Evolutionary conservation across 2,329 filamentous ascomycete genomes (phyloP).

Genomic region (Fusarium pseudoanthophilum): DNA sequence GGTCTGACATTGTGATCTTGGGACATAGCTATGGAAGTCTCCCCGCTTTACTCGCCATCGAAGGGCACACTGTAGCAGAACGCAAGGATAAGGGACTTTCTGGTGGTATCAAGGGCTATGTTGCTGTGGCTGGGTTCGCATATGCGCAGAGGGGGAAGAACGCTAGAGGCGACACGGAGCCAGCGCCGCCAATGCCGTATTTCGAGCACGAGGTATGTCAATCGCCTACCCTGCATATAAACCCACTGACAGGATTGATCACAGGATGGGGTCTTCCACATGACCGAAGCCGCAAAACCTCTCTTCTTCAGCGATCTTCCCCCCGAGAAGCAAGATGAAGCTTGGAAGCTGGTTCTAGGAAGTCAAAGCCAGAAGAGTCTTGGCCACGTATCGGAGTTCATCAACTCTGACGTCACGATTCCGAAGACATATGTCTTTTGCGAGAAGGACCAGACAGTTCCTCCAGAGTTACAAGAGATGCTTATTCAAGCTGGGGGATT

Average conservation of each 20-base stretch:
- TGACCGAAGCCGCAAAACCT: neutral
- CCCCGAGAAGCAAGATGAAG: neutral
- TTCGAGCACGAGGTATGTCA: neutral
- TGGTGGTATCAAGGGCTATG: neutral
- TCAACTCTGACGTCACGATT: neutral
- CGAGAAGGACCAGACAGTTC: neutral
- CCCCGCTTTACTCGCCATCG: neutral
- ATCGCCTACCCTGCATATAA: accelerated
- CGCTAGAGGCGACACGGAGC: neutral
- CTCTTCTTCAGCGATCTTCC: neutral
- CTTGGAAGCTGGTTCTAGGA: neutral
- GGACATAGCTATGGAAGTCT: constrained; percentile 11
- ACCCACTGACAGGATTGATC: accelerated
- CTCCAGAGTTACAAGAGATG: neutral
- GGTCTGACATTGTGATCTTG: neutral
- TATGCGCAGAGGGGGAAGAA: neutral
- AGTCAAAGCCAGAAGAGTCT: neutral
- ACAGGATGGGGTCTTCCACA: neutral
- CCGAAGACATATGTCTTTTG: neutral
- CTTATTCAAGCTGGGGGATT: neutral
- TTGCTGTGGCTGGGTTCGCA: neutral
- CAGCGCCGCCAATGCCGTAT: neutral
- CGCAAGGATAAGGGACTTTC: accelerated
- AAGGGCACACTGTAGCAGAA: accelerated
- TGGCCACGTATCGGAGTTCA: neutral